Evolutionary conservation across 2,329 filamentous ascomycete species (phyloP).

Genomic region (Alternaria conjuncta): DNA sequence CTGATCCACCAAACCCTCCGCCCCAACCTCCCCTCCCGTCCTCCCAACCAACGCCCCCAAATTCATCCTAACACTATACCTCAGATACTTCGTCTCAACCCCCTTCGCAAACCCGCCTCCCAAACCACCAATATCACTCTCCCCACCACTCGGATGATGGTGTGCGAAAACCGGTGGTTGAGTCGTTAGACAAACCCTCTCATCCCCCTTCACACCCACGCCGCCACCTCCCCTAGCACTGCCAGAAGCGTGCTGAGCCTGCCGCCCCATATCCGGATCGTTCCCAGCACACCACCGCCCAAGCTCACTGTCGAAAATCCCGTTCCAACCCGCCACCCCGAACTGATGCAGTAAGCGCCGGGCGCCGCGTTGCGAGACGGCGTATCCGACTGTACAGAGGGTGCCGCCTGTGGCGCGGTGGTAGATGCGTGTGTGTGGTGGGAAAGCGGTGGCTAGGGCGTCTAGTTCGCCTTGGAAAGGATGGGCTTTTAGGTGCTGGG

Average conservation of each 20-base stretch:
- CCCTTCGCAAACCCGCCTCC: conserved; percentile 40
- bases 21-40: conserved; percentile 19
- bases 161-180: conserved; percentile 42
- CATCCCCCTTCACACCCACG: conserved; percentile 5
- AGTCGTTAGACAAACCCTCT: conserved; percentile 34
- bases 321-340: conserved; percentile 37
- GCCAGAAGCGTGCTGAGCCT: neutral
- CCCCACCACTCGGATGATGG: conserved; percentile 37
- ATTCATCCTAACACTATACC: conserved; percentile 43
- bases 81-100: conserved; percentile 42
- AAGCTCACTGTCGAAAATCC: conserved; percentile 38
- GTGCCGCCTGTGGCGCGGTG: conserved; percentile 35
- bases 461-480: conserved; percentile 38
- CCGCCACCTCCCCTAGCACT: neutral
- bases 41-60: conserved; percentile 34
- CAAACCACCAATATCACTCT: conserved; percentile 41
- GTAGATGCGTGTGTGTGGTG: conserved; percentile 37
- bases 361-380: conserved; percentile 39
- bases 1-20: conserved; percentile 28
- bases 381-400: conserved; percentile 40
- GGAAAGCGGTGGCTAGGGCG: conserved; percentile 31
- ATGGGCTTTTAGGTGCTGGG: conserved; percentile 37
- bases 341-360: conserved; percentile 39
- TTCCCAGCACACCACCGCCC: conserved; percentile 38
- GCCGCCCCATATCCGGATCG: conserved; percentile 29